phyloP scores from a whole-genome alignment of 352 stramenopile genomes.

The Globisporangium ultimum region DNA sequence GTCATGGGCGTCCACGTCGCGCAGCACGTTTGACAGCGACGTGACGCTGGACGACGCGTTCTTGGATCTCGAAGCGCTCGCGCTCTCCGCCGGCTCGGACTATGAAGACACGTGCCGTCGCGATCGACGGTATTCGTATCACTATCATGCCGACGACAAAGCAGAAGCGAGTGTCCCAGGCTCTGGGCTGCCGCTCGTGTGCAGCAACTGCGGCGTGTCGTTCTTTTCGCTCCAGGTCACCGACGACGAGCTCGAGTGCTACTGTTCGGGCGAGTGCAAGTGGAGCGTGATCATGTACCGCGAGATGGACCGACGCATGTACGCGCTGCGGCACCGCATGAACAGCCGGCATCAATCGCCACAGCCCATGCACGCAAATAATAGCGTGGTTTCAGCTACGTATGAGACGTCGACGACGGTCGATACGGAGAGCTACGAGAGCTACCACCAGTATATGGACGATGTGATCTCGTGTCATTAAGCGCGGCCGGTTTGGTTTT shows the following conservation, averaged over 20 bases:
- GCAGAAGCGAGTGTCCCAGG: constrained; percentile 20
- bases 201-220: constrained; percentile 78
- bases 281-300: constrained; percentile 87
- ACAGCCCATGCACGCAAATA: neutral
- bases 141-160: neutral
- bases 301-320: constrained; percentile 76
- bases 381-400: neutral
- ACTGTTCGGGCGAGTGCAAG: constrained; percentile 87
- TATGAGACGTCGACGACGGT: neutral
- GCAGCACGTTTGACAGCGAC: constrained; percentile 19
- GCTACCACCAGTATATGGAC: constrained; percentile 22
- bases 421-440: constrained; percentile 10
- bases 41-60: constrained; percentile 25
- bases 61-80: constrained; percentile 28
- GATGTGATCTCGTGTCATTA: constrained; percentile 32
- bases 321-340: constrained; percentile 31
- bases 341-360: neutral
- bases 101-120: constrained; percentile 22
- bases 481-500: neutral
- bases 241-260: constrained; percentile 66
- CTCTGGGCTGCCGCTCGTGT: constrained; percentile 72
- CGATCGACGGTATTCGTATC: constrained; percentile 2
- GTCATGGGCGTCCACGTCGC: no score
- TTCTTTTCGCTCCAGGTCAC: constrained; percentile 76
- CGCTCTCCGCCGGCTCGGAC: constrained; percentile 22